Evolutionary conservation across 2,329 filamentous ascomycete genomes (phyloP), one percentile per base, ranked within the genome.

Genomic region (Pochonia chlamydosporia): DNA sequence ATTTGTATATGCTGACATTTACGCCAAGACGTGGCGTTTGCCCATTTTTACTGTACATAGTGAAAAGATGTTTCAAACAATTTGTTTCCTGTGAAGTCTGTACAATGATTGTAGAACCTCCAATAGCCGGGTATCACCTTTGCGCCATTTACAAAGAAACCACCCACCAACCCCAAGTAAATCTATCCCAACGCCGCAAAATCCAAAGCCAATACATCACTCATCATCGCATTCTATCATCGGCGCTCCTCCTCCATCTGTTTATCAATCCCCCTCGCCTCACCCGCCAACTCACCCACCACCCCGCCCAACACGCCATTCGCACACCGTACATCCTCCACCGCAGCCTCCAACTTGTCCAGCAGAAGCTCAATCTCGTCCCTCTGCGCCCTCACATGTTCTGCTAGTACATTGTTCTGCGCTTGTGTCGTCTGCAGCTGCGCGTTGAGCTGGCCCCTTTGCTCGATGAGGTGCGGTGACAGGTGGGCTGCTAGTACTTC

Each of bases 401-500:
- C 70, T 49, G 72, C 75, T 16, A 83, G 64, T 5, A 63, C 67
- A 13, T 75, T 73, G 59, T 85, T 85, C 56, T 76, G 71, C 14
- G 72, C 68, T 59, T 82, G 78, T 37, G 70, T 71, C 20, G 76
- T 79, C 57, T 78, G 75, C 28, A 84, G 66, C 40, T 68, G 69
- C 8, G 77, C 78, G 58, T 79, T 79, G 51, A 84, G 73, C 54
- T 75, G 73, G 3, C 72, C 73, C 46, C 75, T 74, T 58, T 82
- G 77, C 14, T 71, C 63, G 3, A 68, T 66, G 4, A 82, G 70
- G 44, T 76, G 69, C 1, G 78, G 76, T 5, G 67, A 61, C 21
- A 82, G 65, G 60, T 84, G 80, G 2, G 79, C 79, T 14, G 68
- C 63, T 20, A 82, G 66, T 33, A 84, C 66, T 3, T 68, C 62